Base-by-base conservation (phyloP, 441 rosid species). In the Pelargonium myrrhifolium region DNA sequence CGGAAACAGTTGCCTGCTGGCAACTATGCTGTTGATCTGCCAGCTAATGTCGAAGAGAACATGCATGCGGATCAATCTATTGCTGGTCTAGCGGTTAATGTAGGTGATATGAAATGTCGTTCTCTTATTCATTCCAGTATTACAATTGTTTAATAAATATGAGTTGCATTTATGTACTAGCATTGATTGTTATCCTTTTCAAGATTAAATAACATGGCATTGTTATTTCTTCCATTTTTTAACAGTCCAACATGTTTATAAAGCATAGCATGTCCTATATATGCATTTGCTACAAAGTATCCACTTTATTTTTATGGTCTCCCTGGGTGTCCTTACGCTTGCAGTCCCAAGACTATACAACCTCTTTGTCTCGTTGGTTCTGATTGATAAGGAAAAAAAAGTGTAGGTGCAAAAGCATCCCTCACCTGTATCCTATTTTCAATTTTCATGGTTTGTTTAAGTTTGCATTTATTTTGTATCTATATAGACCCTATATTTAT, bases 31-130 rank as follows among this genome's bases (percentile, higher is more conserved):
- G 15, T 17, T 70, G 71, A 72, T 71, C 66, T 18, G 39, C 63
- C 72, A 39, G 62, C 71, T 26, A 62, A 64, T 72, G 21, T 65
- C 49, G 70, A 58, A 53, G 81, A 71, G 64, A 76, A 80, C 74
- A 62, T 73, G 71, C 74, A 68, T 72, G 67, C 67, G 15, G 75
- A 80, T 73, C 77, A 71, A 12, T 67, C 78, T 15, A 49, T 71
- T 43, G 72, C 73, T 49, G 69, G 51, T 75, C 76, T 62, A 67
- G 76, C 76, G 20, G 75, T 61, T 37, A 71, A 75, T 22, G 90
- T 85, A 79, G 82, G 91, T 78, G 73, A 72, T 68, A 28, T 24
- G 62, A 18, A 31, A 26, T 37, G 31, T 64, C 17, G 51, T 64
- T 62, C 65, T 39, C 26, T 45, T 28, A 8, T 65, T 26, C 37